Evolutionary conservation across 805 yeast species (phyloP).

Genomic region (Saturnispora dispora): DNA sequence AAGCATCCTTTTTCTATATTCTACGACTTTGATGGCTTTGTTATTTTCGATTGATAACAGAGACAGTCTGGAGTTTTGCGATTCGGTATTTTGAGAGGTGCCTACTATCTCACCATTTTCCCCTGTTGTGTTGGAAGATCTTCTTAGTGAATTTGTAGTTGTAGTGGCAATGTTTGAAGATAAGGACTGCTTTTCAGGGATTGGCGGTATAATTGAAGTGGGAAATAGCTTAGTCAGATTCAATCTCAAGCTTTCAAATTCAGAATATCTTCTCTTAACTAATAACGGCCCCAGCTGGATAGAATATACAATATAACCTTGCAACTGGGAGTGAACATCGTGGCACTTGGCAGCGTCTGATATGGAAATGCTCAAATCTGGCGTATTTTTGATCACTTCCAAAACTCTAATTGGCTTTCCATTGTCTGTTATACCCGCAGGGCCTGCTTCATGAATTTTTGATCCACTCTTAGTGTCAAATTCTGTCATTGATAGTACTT

Average conservation of each 20-base stretch:
- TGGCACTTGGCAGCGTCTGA: conserved; percentile 78
- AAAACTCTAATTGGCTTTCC: conserved; percentile 18
- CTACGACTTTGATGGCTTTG: conserved; percentile 24
- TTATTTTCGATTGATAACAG: background rate
- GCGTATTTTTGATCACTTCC: conserved; percentile 16
- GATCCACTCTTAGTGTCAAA: background rate
- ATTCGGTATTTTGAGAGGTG: background rate
- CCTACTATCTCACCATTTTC: background rate
- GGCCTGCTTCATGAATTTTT: background rate
- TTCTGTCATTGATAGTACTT: background rate
- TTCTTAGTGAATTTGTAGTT: conserved; percentile 23
- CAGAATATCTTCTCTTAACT: conserved; percentile 83
- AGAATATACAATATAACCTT: conserved; percentile 68
- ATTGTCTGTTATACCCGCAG: background rate
- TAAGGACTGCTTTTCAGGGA: conserved; percentile 76
- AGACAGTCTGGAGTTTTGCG: background rate
- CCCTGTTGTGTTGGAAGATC: conserved; percentile 6
- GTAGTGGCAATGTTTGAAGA: conserved; percentile 26
- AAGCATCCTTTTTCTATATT: conserved; percentile 66
- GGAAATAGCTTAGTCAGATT: conserved; percentile 69
- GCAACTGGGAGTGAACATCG: conserved; percentile 48
- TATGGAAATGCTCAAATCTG: conserved; percentile 30
- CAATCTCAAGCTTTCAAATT: conserved; percentile 76
- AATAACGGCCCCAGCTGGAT: conserved; percentile 51
- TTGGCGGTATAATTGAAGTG: conserved; percentile 80